Conservation (phyloP, 1,139 yeast genomes). For the Pichia sp. region DNA sequence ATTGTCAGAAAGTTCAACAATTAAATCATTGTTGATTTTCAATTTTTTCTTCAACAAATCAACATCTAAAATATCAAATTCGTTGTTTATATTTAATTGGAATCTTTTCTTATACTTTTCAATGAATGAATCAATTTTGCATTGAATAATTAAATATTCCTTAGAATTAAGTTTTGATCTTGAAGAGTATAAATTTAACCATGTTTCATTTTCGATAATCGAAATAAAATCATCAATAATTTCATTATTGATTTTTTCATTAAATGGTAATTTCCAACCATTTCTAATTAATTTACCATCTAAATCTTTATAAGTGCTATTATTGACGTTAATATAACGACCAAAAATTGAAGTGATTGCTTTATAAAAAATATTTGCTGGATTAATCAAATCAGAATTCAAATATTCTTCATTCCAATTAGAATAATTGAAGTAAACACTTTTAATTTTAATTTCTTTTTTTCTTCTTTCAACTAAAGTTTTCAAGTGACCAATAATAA, state of each 20-base stretch:
- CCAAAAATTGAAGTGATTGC: background rate
- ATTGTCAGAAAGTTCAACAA: background rate
- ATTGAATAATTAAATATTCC: background rate
- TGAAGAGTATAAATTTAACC: background rate
- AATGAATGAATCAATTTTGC: background rate
- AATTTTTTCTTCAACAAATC: background rate
- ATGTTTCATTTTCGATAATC: background rate
- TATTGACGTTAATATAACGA: background rate
- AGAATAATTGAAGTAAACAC: background rate
- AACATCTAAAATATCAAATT: background rate
- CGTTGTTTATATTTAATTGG: background rate
- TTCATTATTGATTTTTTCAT: background rate
- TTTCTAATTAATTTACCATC: background rate
- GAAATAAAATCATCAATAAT: background rate
- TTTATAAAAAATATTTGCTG: background rate
- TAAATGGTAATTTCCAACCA: background rate
- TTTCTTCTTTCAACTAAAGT: background rate
- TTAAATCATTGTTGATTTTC: background rate
- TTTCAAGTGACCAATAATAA: background rate
- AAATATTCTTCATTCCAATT: background rate
- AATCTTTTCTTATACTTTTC: background rate
- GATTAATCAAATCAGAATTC: background rate
- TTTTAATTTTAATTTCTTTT: background rate
- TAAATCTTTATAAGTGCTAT: background rate
- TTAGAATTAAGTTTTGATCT: background rate